Conservation (phyloP, 1,139 yeast genomes). For the Magnusiomyces tetraspermus region DNA sequence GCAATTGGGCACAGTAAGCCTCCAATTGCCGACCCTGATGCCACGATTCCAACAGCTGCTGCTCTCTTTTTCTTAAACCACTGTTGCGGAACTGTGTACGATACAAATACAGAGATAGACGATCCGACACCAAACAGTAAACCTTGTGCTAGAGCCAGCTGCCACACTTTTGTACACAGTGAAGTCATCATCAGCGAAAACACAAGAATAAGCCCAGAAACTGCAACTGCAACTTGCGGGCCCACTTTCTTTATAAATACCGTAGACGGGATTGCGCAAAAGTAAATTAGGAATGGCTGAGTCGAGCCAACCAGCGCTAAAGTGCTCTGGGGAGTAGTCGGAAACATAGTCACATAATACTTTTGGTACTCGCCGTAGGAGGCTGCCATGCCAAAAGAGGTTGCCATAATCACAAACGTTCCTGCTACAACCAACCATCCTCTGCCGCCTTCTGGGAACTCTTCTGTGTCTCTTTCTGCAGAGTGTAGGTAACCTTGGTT, state of each 20-base stretch:
- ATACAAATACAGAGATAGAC: constrained; percentile 23
- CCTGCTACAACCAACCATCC: constrained; percentile 29
- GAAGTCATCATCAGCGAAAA: constrained; percentile 46
- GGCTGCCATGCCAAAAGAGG: constrained; percentile 42
- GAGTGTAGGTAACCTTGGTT: too few species aligned
- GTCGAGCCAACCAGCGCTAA: constrained; percentile 46
- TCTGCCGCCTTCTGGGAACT: constrained; percentile 26
- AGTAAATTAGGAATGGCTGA: constrained; percentile 41
- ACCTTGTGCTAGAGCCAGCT: constrained; percentile 48
- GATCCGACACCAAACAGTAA: constrained; percentile 44
- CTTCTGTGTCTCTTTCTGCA: constrained; percentile 20
- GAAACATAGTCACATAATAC: constrained; percentile 43
- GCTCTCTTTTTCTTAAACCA: constrained; percentile 49
- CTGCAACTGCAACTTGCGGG: constrained; percentile 18
- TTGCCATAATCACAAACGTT: constrained; percentile 20
- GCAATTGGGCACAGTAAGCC: constrained; percentile 48
- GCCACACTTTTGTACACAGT: constrained; percentile 41
- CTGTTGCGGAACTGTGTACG: constrained; percentile 30
- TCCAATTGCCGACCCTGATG: constrained; percentile 56
- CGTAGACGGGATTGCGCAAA: constrained; percentile 39
- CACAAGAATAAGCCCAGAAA: constrained; percentile 42
- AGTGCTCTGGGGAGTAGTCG: constrained; percentile 32
- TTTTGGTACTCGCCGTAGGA: constrained; percentile 52
- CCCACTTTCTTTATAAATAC: constrained; percentile 45
- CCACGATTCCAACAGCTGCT: constrained; percentile 49